These are phyloP conservation scores for Arachnopeziza araneosa DNA, from an alignment of 2,329 filamentous ascomycete species.

Conservation along the genomic window DNA sequence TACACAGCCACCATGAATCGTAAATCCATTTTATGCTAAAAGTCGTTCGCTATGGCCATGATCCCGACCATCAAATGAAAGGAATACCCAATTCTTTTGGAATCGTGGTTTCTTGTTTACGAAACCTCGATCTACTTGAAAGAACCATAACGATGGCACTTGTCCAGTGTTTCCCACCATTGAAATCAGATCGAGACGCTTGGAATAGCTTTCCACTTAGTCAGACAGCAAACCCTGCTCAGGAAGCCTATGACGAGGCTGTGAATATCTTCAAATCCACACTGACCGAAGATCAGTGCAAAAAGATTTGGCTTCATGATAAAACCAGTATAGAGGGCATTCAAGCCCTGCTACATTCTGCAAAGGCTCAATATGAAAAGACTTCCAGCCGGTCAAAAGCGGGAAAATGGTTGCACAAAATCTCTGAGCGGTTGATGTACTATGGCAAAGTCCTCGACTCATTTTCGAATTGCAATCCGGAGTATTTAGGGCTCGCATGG, in stretches of 20 bases:
- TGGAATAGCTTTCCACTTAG: not conserved
- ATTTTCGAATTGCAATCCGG: constrained; percentile 23
- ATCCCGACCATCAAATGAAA: not conserved
- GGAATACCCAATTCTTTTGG: not conserved
- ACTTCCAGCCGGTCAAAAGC: not conserved
- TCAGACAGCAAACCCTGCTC: not conserved
- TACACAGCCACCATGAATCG: not conserved
- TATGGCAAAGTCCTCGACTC: constrained; percentile 6
- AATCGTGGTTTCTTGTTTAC: not conserved
- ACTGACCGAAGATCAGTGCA: constrained; percentile 1
- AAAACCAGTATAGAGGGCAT: constrained; percentile 3
- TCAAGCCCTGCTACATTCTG: not conserved
- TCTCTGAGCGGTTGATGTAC: constrained; percentile 4
- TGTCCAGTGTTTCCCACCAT: not conserved
- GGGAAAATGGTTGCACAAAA: constrained; percentile 7
- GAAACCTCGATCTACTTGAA: not conserved
- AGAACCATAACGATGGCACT: not conserved
- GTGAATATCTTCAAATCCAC: not conserved
- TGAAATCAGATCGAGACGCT: not conserved
- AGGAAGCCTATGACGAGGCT: constrained; percentile 1
- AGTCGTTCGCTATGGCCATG: not conserved
- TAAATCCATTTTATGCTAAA: not conserved
- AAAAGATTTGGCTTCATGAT: not conserved
- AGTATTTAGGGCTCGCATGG: constrained; percentile 23
- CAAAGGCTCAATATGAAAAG: constrained; percentile 6